Evolutionary conservation across 805 yeast species (phyloP).

Genomic region (Saccharomycopsis sp.): DNA sequence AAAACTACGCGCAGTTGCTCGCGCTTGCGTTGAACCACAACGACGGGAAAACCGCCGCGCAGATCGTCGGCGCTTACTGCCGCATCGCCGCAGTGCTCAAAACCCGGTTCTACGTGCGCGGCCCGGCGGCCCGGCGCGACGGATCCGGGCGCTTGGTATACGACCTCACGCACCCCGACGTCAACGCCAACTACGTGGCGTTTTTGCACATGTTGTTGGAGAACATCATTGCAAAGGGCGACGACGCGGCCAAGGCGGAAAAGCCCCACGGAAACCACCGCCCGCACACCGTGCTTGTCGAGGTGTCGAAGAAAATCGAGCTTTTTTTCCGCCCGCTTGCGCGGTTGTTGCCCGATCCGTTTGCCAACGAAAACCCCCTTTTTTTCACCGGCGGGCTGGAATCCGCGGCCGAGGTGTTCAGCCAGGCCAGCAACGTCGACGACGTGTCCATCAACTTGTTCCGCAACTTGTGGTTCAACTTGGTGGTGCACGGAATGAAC

Average conservation of each 20-base stretch:
- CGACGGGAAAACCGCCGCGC: constrained; percentile 32
- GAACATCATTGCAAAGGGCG: constrained; percentile 70
- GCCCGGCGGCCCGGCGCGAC: too few species aligned
- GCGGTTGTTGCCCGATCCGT: constrained; percentile 52
- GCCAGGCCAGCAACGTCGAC: constrained; percentile 26
- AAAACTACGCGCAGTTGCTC: constrained; percentile 47
- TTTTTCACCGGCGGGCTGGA: constrained; percentile 24
- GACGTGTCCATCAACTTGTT: constrained; percentile 52
- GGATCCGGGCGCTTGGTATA: constrained; percentile 4
- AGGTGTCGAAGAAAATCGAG: constrained; percentile 63
- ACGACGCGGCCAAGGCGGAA: constrained; percentile 42
- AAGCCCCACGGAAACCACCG: constrained; percentile 51
- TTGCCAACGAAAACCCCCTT: constrained; percentile 35
- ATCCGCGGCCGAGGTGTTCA: constrained; percentile 23
- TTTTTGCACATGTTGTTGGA: constrained; percentile 63
- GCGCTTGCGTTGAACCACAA: constrained; percentile 37
- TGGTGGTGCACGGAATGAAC: constrained; percentile 87
- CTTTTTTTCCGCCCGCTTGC: constrained; percentile 69
- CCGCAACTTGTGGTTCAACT: constrained; percentile 89
- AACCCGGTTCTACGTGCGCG: constrained; percentile 18
- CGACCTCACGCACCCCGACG: constrained; percentile 22
- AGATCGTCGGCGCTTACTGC: constrained; percentile 46
- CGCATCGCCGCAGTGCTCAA: constrained; percentile 31
- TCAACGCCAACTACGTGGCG: constrained; percentile 43
- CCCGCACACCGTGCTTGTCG: constrained; percentile 63